A percentile compares a stretch with the other conserved stretches of the same genome.
Evolutionary conservation across 2,329 filamentous ascomycete genomes (phyloP).

Genomic region (Cryphonectria radicalis): DNA sequence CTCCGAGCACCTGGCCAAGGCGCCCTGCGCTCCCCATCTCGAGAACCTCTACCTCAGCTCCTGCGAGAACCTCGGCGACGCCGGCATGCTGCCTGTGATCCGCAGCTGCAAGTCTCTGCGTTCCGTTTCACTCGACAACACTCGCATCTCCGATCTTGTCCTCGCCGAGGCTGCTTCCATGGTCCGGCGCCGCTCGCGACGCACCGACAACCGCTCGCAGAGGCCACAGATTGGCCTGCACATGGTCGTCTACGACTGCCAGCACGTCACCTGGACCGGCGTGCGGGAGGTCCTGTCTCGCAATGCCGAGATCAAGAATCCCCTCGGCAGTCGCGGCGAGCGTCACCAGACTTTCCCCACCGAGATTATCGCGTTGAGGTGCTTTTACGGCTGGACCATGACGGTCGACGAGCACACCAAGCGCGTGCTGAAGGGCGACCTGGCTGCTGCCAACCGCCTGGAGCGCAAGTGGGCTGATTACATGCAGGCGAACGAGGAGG

Average conservation of each 20-base stretch:
- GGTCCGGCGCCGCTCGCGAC: conserved; percentile 66
- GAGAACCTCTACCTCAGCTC: conserved; percentile 87
- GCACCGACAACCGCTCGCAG: conserved; percentile 44
- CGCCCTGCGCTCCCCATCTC: conserved; percentile 72
- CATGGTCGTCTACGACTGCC: conserved; percentile 88
- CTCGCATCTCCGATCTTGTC: conserved; percentile 82
- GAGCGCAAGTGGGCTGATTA: conserved; percentile 93
- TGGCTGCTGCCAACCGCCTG: conserved; percentile 73
- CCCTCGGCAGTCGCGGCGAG: conserved; percentile 32
- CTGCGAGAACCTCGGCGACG: conserved; percentile 83
- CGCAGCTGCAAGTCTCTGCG: conserved; percentile 72
- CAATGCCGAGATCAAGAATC: conserved; percentile 74
- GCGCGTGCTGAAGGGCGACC: conserved; percentile 77
- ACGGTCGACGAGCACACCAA: conserved; percentile 94
- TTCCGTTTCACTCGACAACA: conserved; percentile 89
- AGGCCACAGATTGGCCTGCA: conserved; percentile 67
- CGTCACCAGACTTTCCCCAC: conserved; percentile 60
- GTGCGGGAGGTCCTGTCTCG: conserved; percentile 83
- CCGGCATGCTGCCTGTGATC: conserved; percentile 81
- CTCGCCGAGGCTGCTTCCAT: conserved; percentile 84
- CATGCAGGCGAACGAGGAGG: conserved; percentile 91
- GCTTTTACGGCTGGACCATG: conserved; percentile 94
- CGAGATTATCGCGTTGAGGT: conserved; percentile 85
- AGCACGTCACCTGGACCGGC: conserved; percentile 90
- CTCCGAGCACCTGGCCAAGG: conserved; percentile 72